Base-by-base conservation (phyloP, 805 yeast species). In the Suhomyces sp. region DNA sequence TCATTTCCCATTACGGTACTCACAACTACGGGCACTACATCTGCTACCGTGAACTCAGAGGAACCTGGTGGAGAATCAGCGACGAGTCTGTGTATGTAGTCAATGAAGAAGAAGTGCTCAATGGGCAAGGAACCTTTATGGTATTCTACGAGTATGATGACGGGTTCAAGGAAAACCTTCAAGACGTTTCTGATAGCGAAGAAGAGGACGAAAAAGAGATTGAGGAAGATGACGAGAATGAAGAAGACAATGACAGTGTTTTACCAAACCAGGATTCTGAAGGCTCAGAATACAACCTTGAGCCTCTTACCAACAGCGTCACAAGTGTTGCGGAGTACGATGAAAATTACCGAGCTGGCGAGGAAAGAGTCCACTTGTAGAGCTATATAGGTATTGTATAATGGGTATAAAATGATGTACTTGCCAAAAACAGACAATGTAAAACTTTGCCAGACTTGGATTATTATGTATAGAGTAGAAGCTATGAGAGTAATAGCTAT, bases 1-100 rank as follows among this genome's bases (percentile, higher is more conserved):
- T 89, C 1, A 88, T 93, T 44, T 85, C 93, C 1, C 99, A 93
- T 68, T 92, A 86, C 66, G 99, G 99, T 46, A 87, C 97, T 0
- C 97, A 94, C 61, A 91, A 93, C 61, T 94, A 90, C 65, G 99
- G 99, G n/a, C 99, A 93, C 68, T 93, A 93, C 65, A 88, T 93
- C 54, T 90, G 96, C 41, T 93, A 81, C 71, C 82, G 97, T 62
- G 86, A 83, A 61, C 79, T 73, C 52, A 80, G 96, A 58, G 94
- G 92, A 2, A 78, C 83, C 9, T 93, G 99, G 99, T 92, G 97
- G 96, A 81, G 97, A 65, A 86, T 92, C 17, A 86, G 94, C 60
- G 99, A 94, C 68, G 96, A 91, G 63, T 83, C 85, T 2, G 96
- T 92, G 2, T 83, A 89, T 53, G 78, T 88, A 29, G 90, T 89